Conservation (phyloP, 495 filamentous ascomycete genomes). For the Bathelium albidoporum region DNA sequence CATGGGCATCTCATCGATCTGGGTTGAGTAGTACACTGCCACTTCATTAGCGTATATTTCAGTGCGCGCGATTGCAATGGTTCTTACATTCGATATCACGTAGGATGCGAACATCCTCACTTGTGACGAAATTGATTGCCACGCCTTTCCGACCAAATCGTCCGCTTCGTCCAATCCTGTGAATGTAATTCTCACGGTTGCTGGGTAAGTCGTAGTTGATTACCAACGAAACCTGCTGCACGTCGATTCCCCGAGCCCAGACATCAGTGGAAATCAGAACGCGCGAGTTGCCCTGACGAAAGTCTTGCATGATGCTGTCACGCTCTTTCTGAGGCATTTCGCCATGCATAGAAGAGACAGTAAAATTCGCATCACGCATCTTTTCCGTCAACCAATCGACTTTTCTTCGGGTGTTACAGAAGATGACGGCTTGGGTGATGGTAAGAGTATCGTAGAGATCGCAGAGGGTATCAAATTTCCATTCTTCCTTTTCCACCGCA, state of each 20-base stretch:
- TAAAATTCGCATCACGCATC: conserved; percentile 96
- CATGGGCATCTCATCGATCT: conserved; percentile 99
- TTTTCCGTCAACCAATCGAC: conserved; percentile 99
- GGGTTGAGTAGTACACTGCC: conserved; percentile 84
- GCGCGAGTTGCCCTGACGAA: conserved; percentile 88
- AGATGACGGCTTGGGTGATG: conserved; percentile 98
- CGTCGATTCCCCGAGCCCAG: conserved; percentile 96
- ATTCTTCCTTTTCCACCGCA: conserved; percentile 98
- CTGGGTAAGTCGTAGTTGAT: conserved; percentile 98
- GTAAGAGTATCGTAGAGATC: conserved; percentile 99
- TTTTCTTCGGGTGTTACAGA: conserved; percentile 99
- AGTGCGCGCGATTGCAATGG: conserved; percentile 26
- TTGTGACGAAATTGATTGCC: conserved; percentile 98
- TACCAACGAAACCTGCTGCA: conserved; percentile 97
- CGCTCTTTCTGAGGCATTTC: conserved; percentile 98
- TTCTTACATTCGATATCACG: conserved; percentile 81
- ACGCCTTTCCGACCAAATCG: conserved; percentile 98
- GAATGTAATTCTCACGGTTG: conserved; percentile 99
- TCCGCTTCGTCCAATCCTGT: conserved; percentile 91
- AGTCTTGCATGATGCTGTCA: conserved; percentile 98
- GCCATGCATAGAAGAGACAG: conserved; percentile 95
- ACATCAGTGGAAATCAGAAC: conserved; percentile 98
- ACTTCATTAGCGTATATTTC: conserved; percentile 25
- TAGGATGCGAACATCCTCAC: conserved; percentile 93
- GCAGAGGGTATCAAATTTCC: conserved; percentile 99